Evolutionary conservation across 176 grass and related monocot species (phyloP), one percentile per base, ranked within the genome.

Genomic region (Pharus latifolius): DNA sequence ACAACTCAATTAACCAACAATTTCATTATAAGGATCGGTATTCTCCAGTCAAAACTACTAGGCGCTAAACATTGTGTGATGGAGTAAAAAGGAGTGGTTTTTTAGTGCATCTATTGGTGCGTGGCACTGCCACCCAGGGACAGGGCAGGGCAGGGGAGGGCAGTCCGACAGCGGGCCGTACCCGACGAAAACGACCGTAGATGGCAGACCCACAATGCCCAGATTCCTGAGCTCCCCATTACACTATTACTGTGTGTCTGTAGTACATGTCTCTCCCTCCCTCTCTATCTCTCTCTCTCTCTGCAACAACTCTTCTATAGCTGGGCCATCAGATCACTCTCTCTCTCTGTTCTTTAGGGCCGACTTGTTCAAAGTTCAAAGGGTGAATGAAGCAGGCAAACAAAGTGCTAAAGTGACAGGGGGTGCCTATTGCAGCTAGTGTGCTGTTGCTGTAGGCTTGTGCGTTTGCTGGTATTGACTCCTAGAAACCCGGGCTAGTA

Each of bases 401-500:
- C 77, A 80, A 80, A 80, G 66, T 50, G 74, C 12, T 57, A 57
- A 78, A 57, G 62, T 46, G 61, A 45, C 74, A 65, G 35, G 30
- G 45, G n/a, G n/a, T n/a, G n/a, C n/a, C n/a, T n/a, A n/a, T n/a
- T n/a, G n/a, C n/a, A n/a, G n/a, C n/a, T 41, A 66, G 12, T 5
- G 41, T 10, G 37, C 12, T n/a, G 45, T 17, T 51, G 56, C 9
- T 2, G 73, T 53, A n/a, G n/a, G n/a, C n/a, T n/a, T n/a, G n/a
- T n/a, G n/a, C n/a, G n/a, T n/a, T n/a, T n/a, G n/a, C n/a, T n/a
- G n/a, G n/a, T n/a, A 68, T 68, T 70, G 77, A 80, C 85, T 79
- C 80, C 80, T 88, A 69, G 85, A 75, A 88, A 83, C 80, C 63
- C 80, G 85, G 74, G 73, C 67, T 87, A 18, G 31, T 38, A 1